Evolutionary conservation across 345 rosid species (phyloP).

Genomic region (Populus alba): DNA sequence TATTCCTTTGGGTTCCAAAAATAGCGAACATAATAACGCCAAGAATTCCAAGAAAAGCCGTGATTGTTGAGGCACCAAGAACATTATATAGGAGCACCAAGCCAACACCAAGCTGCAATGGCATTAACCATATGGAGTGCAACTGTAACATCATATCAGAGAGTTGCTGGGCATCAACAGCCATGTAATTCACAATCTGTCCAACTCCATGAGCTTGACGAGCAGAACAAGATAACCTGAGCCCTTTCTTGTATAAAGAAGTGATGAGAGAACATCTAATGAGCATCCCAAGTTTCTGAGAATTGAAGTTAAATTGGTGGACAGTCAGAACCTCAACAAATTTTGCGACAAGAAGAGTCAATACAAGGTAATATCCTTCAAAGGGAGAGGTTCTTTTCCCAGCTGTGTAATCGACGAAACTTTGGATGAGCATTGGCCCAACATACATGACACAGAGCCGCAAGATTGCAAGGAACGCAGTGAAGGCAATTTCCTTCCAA

Average conservation of each 20-base stretch:
- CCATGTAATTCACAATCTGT: conserved; percentile 96
- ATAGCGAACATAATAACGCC: conserved; percentile 48
- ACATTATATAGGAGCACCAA: conserved; percentile 59
- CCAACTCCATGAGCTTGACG: conserved; percentile 94
- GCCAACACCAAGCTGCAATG: conserved; percentile 66
- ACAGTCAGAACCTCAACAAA: conserved; percentile 68
- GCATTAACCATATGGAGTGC: conserved; percentile 91
- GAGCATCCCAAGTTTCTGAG: conserved; percentile 93
- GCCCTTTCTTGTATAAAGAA: conserved; percentile 73
- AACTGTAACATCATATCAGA: conserved; percentile 97
- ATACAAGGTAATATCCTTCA: conserved; percentile 80
- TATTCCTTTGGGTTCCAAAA: conserved; percentile 61
- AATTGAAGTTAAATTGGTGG: conserved; percentile 85
- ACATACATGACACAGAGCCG: conserved; percentile 72
- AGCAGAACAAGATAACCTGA: conserved; percentile 72
- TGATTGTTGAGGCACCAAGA: conserved; percentile 58
- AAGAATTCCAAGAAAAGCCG: conserved; percentile 51
- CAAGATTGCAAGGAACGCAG: conserved; percentile 70
- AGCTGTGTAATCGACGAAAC: conserved; percentile 74
- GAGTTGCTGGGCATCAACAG: conserved; percentile 94
- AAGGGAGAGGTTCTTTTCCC: conserved; percentile 69
- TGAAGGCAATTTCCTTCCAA: conserved; percentile 70
- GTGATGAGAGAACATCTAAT: conserved; percentile 82
- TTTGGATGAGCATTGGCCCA: conserved; percentile 79
- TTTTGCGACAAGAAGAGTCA: conserved; percentile 66